Evolutionary conservation across 805 yeast genomes (phyloP), one percentile per base, ranked within the genome.

Genomic region (Barnettozyma californica): DNA sequence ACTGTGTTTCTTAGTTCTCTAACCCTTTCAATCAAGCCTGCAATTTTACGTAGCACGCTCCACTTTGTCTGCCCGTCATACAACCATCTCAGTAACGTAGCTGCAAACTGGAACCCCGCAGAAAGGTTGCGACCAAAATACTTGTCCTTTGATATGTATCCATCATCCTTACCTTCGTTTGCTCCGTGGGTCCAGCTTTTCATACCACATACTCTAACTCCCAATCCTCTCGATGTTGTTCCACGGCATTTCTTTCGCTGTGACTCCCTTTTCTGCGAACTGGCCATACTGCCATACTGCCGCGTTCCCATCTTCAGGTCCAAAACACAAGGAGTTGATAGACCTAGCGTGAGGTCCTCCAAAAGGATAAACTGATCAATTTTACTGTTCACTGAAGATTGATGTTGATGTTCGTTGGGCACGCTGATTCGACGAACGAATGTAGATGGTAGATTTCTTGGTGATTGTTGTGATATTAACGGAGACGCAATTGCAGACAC

Each of bases 251-350:
- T 94, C 47, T 74, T 73, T 31, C 87, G 69, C 68, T 94, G 99
- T 1, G 96, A 87, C 43, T 69, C 63, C 60, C 82, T 84, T 66
- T 94, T 94, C 43, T 80, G 68, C 13, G 68, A 64, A 6, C 75
- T 74, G 0, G 98, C 97, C 54, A 90, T 96, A n/a, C 92, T 84
- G 9, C 99, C 99, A 60, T 94, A 94, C 67, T 94, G 99, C 50
- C 99, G 75, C 0, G 99, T 92, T 0, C 99, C 99, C 98, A 94
- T 94, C 63, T 94, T 94, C 58, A 94, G 72, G 67, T 94, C 99
- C 44, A 94, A 69, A 0, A 92, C 98, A 63, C 97, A 91, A 0
- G 99, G 97, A 54, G 77, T 78, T 27, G 68, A 71, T 82, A 92
- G 81, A 21, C 88, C 87, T 47, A 83, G 76, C 0, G 98, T 94